Conservation (phyloP, 495 filamentous ascomycete genomes). For the Trypethelium eluteriae region DNA sequence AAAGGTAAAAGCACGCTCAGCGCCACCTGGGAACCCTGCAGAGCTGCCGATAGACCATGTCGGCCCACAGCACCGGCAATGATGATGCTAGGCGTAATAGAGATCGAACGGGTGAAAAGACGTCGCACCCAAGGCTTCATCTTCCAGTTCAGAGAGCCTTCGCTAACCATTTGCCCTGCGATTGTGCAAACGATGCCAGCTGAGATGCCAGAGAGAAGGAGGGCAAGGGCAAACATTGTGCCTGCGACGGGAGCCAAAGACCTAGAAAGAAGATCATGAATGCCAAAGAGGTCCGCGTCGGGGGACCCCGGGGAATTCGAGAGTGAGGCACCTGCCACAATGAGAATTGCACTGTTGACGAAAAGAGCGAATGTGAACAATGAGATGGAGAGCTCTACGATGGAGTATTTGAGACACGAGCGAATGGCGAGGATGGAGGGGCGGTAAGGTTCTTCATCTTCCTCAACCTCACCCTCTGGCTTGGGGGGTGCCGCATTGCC, state of each 20-base stretch:
- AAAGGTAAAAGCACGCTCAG: constrained; percentile 76
- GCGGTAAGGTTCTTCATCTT: constrained; percentile 47
- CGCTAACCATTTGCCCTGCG: constrained; percentile 73
- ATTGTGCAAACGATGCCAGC: constrained; percentile 81
- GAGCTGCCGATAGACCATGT: constrained; percentile 60
- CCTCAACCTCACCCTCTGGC: background rate
- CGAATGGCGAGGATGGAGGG: constrained; percentile 72
- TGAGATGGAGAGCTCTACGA: constrained; percentile 58
- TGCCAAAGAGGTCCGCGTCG: constrained; percentile 70
- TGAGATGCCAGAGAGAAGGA: constrained; percentile 67
- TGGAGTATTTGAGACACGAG: constrained; percentile 72
- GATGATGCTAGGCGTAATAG: constrained; percentile 73
- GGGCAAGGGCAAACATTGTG: constrained; percentile 67
- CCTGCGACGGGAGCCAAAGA: constrained; percentile 66
- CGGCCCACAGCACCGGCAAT: constrained; percentile 70
- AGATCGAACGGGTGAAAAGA: constrained; percentile 62
- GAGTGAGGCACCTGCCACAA: constrained; percentile 75
- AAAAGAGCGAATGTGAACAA: constrained; percentile 90
- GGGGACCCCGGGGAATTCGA: constrained; percentile 49
- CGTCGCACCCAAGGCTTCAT: constrained; percentile 64
- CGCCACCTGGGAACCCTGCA: constrained; percentile 73
- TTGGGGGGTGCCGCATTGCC: constrained; percentile 13
- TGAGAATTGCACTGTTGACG: constrained; percentile 84
- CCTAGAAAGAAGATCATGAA: constrained; percentile 64
- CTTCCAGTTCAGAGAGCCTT: constrained; percentile 67